phyloP scores from a whole-genome alignment of 257 asterid species.

The Solanum dulcamara region DNA sequence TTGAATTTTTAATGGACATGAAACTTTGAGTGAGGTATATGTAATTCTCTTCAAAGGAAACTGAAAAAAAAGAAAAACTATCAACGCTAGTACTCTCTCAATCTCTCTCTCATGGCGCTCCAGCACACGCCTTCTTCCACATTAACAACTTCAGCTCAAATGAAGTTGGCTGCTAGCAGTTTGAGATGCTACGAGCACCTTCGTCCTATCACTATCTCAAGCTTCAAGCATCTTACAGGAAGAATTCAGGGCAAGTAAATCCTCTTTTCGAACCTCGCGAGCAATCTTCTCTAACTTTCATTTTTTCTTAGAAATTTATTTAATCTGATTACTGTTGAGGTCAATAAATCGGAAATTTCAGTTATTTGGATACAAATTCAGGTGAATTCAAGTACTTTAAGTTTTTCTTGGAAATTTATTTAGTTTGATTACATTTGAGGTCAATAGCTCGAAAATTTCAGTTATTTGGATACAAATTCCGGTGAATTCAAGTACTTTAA shows the following conservation, averaged over 20 bases:
- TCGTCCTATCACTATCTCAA: slow-evolving; percentile 5
- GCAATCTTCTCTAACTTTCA: neutral
- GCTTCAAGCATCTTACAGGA: slow-evolving; percentile 12
- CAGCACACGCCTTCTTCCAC: neutral
- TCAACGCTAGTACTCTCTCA: too few relatives aligned
- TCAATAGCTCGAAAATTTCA: neutral
- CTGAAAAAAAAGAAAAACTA: neutral
- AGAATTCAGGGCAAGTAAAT: slow-evolving; percentile 11
- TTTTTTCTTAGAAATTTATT: neutral
- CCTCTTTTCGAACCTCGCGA: neutral
- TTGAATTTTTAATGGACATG: too few relatives aligned
- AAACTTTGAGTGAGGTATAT: neutral
- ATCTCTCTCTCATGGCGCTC: neutral
- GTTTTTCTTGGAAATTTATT: neutral
- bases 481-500: neutral
- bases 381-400: neutral
- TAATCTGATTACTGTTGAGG: neutral
- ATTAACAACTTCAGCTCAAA: neutral
- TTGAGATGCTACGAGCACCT: slow-evolving; percentile 8
- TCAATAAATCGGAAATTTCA: neutral
- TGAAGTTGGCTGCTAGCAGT: slow-evolving; percentile 1
- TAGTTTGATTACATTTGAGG: neutral
- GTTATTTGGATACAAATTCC: neutral
- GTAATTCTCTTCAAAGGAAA: neutral
- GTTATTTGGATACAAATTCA: neutral